phyloP scores from a whole-genome alignment of 2,329 filamentous ascomycete species.

The Ophiostoma himal-ulmi region DNA sequence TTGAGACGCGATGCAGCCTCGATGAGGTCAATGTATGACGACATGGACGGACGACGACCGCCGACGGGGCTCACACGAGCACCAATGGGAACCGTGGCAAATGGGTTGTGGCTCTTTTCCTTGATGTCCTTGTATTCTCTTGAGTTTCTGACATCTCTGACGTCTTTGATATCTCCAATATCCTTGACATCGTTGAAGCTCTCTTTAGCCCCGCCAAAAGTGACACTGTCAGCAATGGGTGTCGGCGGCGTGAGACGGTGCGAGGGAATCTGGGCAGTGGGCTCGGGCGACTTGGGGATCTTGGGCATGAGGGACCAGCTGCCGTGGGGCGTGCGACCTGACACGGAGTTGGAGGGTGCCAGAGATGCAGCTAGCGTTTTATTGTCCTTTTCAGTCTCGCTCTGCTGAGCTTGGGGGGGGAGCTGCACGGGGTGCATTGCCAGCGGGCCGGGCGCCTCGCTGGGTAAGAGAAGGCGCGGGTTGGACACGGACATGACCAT shows the following conservation, averaged over 20 bases:
- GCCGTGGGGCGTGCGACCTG: conserved; percentile 3
- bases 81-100: neutral
- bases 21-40: conserved; percentile 27
- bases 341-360: neutral
- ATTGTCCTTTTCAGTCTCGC: neutral
- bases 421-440: conserved; percentile 19
- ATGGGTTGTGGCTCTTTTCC: conserved; percentile 1
- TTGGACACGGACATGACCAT: conserved; percentile 1
- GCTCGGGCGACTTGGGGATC: conserved; percentile 15
- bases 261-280: neutral
- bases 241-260: neutral
- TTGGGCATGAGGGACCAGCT: conserved; percentile 23
- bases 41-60: conserved; percentile 16
- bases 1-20: conserved; percentile 26
- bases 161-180: neutral
- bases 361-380: neutral
- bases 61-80: neutral
- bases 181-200: neutral
- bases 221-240: neutral
- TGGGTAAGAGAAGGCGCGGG: neutral
- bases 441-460: conserved; percentile 1
- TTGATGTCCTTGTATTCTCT: neutral
- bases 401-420: neutral
- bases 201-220: neutral
- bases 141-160: neutral